Evolutionary conservation across 2,329 filamentous ascomycete species (phyloP), one percentile per base, ranked within the genome.

Genomic region (Curvularia hawaiiensis): DNA sequence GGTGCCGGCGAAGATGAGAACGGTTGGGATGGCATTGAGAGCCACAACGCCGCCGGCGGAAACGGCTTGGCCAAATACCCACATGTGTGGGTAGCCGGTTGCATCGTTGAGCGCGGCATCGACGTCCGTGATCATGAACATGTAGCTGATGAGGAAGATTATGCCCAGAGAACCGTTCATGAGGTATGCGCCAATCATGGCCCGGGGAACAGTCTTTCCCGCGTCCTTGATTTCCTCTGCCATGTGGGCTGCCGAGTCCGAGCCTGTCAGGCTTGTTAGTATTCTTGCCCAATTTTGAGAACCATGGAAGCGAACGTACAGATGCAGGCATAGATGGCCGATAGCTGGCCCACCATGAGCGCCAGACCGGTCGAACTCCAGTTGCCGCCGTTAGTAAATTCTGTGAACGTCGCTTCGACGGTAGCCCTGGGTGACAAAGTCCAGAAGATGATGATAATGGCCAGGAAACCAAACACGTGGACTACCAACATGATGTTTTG

Each of bases 401-500:
- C 39, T 0, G 69, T 73, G 47, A 77, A 77, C 8, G 69, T 71
- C 6, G 59, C 64, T 38, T 72, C 65, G 2, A 71, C 68, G 0
- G 70, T 63, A 4, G 66, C 61, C 30, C 68, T 61, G 50, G 71
- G 70, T 63, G 77, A 54, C 30, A 77, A 60, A 1, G 71, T 69
- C 72, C 73, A 76, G 26, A 78, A 64, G 14, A 77, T 69, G 28
- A 79, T 71, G 33, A 80, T 72, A 57, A 80, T 75, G 30, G 73
- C 72, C 56, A 81, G 68, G 70, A 80, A 82, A n/a, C 73, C 78
- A 41, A 79, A 72, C 14, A 81, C 69, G 58, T 82, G 79, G 28
- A 80, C 54, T 10, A 75, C 62, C 47, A 75, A 53, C 68, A 76
- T 74, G 41, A 74, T 53, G 50, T 74, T 75, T 44, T 76, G 71